Conservation (phyloP, 1,139 yeast genomes). For the Kodamaea derodonti region DNA sequence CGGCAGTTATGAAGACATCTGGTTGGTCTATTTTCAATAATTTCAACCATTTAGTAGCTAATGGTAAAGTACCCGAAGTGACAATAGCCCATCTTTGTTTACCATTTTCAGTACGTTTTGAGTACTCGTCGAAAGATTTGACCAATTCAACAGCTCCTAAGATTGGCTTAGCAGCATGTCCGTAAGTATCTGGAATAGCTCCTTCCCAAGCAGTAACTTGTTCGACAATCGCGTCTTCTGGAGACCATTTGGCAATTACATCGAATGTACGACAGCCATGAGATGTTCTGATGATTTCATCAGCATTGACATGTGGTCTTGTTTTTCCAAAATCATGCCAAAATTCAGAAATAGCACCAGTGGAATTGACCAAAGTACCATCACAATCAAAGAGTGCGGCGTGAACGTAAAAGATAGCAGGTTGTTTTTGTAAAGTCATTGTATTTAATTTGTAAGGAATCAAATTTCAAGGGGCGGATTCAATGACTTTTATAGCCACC, state of each 20-base stretch:
- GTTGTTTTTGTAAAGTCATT: constrained; percentile 35
- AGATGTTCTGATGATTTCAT: constrained; percentile 65
- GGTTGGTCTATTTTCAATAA: constrained; percentile 62
- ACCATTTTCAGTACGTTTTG: constrained; percentile 41
- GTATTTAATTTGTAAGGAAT: constrained; percentile 3
- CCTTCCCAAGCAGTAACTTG: constrained; percentile 70
- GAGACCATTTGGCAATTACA: constrained; percentile 70
- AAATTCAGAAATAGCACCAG: constrained; percentile 77
- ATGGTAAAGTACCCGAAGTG: constrained; percentile 73
- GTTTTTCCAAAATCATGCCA: constrained; percentile 72
- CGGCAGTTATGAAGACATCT: constrained; percentile 74
- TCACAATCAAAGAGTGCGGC: constrained; percentile 75
- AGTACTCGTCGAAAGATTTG: constrained; percentile 45
- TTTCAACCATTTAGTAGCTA: constrained; percentile 78
- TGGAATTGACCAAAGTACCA: constrained; percentile 80
- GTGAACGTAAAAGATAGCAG: constrained; percentile 44
- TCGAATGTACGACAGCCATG: constrained; percentile 86
- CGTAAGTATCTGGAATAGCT: constrained; percentile 67
- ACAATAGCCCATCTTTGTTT: constrained; percentile 74
- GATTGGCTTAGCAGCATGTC: constrained; percentile 67
- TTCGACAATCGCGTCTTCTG: constrained; percentile 64
- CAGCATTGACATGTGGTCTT: constrained; percentile 68
- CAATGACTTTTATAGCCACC: too few species aligned
- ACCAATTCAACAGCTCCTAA: constrained; percentile 70
- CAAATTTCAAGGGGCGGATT: background rate